A percentile compares a stretch with the other conserved stretches of the same genome.
These are phyloP conservation scores for Tuber aestivum DNA, from an alignment of 495 filamentous ascomycete genomes.

Conservation along the genomic window DNA sequence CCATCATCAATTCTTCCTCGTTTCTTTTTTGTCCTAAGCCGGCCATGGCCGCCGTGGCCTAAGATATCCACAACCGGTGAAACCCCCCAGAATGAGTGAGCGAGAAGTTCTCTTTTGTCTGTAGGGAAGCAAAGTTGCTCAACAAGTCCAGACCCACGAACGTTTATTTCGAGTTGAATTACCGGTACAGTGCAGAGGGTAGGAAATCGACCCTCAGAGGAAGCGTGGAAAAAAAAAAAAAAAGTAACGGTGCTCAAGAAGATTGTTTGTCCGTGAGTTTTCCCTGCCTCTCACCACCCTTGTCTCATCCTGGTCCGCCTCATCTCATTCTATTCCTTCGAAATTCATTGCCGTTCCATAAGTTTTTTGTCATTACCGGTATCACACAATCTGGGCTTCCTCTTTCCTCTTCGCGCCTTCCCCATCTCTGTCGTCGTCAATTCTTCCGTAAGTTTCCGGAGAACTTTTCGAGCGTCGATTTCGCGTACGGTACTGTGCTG, in stretches of 20 bases:
- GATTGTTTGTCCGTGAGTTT: slow-evolving; percentile 4
- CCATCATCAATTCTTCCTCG: slow-evolving; percentile 22
- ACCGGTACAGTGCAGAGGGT: too few species aligned
- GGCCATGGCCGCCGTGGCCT: slow-evolving; percentile 30
- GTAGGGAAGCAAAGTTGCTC: slow-evolving; percentile 15
- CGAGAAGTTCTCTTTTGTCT: background rate
- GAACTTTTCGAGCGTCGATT: background rate
- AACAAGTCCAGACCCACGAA: background rate
- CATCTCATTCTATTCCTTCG: slow-evolving; percentile 1
- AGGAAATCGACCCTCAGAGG: background rate
- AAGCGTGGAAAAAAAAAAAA: background rate
- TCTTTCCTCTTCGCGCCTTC: background rate
- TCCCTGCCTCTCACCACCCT: slow-evolving; percentile 2
- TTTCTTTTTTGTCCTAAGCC: slow-evolving; percentile 21
- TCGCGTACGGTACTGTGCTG: background rate
- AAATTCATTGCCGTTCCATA: background rate
- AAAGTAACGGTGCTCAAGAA: slow-evolving; percentile 1
- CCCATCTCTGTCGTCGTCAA: background rate
- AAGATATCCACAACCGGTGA: slow-evolving; percentile 12
- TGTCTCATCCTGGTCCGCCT: background rate
- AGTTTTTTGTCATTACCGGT: background rate
- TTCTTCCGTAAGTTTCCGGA: background rate
- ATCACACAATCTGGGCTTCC: background rate
- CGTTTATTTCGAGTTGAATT: background rate
- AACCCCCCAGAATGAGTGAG: slow-evolving; percentile 23